These are phyloP conservation scores for Mycena polygramma DNA, from an alignment of 768 basidiomycete species.

Conservation along the genomic window DNA sequence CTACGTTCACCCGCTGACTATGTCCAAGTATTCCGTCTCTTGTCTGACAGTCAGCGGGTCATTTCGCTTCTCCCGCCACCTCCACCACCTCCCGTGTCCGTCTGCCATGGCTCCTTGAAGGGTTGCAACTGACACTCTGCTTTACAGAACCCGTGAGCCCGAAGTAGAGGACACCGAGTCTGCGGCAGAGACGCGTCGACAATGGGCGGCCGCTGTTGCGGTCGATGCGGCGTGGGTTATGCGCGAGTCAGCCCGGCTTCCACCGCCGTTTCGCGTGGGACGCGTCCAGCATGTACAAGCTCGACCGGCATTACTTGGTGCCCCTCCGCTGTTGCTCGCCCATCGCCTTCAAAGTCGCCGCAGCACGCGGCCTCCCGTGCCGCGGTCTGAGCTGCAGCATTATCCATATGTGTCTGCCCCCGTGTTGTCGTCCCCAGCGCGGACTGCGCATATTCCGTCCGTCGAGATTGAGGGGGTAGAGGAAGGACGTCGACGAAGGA, in stretches of 20 bases:
- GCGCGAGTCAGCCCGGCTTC: slow-evolving; percentile 38
- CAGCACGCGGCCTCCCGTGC: slow-evolving; percentile 58
- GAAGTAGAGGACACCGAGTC: slow-evolving; percentile 61
- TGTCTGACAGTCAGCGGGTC: slow-evolving; percentile 56
- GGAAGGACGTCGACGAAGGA: slow-evolving; percentile 13
- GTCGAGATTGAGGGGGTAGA: slow-evolving; percentile 1
- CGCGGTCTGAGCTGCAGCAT: slow-evolving; percentile 42
- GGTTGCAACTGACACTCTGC: slow-evolving; percentile 7
- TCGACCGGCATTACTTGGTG: slow-evolving; percentile 6
- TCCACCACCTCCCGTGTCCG: slow-evolving; percentile 56
- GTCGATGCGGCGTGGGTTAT: slow-evolving; percentile 53
- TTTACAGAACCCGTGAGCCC: slow-evolving; percentile 61
- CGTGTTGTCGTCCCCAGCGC: slow-evolving; percentile 4
- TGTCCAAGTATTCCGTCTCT: slow-evolving; percentile 61
- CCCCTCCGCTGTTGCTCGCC: slow-evolving; percentile 48
- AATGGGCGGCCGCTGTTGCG: slow-evolving; percentile 54
- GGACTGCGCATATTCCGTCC: slow-evolving; percentile 13
- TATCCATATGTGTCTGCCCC: slow-evolving; percentile 48
- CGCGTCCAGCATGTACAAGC: slow-evolving; percentile 29
- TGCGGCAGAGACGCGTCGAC: slow-evolving; percentile 58
- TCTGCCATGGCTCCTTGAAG: background rate
- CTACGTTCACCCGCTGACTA: slow-evolving; percentile 22
- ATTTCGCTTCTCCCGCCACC: slow-evolving; percentile 61
- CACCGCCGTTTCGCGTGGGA: slow-evolving; percentile 34
- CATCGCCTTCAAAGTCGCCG: slow-evolving; percentile 47